Conservation (phyloP, 2,329 filamentous ascomycete genomes). For the Metarhizium rileyi region DNA sequence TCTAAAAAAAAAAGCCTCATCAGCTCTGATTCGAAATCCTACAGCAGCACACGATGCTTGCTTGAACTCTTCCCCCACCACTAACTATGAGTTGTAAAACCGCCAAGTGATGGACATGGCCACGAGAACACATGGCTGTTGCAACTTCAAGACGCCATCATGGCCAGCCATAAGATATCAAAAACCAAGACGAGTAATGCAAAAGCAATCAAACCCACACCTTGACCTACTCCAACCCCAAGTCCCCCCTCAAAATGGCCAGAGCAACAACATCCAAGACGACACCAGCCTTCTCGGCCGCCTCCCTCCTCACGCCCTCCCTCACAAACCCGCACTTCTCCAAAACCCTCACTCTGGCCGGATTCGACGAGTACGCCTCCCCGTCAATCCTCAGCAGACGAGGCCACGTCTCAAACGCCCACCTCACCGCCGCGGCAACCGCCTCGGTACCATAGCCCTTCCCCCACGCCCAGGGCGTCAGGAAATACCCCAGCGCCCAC, state of each 20-base stretch:
- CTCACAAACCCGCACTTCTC: conserved; percentile 18
- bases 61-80: no score
- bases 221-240: neutral
- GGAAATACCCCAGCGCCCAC: conserved; percentile 38
- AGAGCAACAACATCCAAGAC: conserved; percentile 28
- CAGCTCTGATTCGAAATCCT: no score
- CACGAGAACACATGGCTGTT: no score
- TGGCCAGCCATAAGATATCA: no score
- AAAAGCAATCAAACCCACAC: neutral
- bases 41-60: no score
- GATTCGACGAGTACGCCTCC: conserved; percentile 27
- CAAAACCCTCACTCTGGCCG: conserved; percentile 32
- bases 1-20: no score
- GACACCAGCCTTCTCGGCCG: conserved; percentile 31
- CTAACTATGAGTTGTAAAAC: no score
- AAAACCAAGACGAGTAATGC: neutral
- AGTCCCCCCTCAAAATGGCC: conserved; percentile 29
- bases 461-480: conserved; percentile 17
- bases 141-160: no score
- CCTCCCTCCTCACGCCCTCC: conserved; percentile 34
- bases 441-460: conserved; percentile 34
- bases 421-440: conserved; percentile 26
- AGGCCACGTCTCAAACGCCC: conserved; percentile 33
- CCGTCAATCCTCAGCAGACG: conserved; percentile 15
- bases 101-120: no score